These are phyloP conservation scores for Coriolopsis trogii DNA, from an alignment of 1,284 basidiomycete genomes.

Conservation along the genomic window DNA sequence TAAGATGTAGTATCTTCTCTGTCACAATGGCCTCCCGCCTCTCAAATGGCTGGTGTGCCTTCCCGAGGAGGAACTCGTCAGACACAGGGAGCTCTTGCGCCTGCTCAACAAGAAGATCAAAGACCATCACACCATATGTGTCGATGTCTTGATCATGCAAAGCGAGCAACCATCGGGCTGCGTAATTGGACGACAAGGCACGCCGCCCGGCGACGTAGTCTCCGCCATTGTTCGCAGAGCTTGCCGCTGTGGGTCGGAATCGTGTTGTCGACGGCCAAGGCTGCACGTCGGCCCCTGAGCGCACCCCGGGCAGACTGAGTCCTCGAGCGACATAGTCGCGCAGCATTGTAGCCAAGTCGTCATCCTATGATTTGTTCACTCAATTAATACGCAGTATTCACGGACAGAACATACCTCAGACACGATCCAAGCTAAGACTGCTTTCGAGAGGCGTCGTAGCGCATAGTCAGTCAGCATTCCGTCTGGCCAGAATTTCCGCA, in stretches of 20 bases:
- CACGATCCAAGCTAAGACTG: conserved; percentile 61
- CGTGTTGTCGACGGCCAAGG: conserved; percentile 52
- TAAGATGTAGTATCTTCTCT: conserved; percentile 49
- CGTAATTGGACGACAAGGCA: conserved; percentile 53
- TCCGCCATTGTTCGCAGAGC: conserved; percentile 59
- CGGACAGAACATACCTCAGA: conserved; percentile 54
- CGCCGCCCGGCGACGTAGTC: conserved; percentile 64
- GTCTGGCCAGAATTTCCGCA: conserved; percentile 71
- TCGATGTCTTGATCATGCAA: conserved; percentile 60
- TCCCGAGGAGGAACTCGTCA: conserved; percentile 29
- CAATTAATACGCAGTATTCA: too few species aligned
- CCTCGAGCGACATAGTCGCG: conserved; percentile 63
- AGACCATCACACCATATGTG: conserved; percentile 51
- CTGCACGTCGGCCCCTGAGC: conserved; percentile 42
- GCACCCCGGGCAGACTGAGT: conserved; percentile 64
- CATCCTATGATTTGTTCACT: conserved; percentile 48
- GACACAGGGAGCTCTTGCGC: conserved; percentile 39
- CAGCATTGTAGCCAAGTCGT: conserved; percentile 60
- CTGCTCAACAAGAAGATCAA: conserved; percentile 51
- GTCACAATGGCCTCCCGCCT: conserved; percentile 22
- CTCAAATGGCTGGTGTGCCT: conserved; percentile 16
- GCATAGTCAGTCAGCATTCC: conserved; percentile 72
- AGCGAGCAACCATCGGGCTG: conserved; percentile 62
- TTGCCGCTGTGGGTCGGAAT: conserved; percentile 41
- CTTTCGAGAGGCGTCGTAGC: conserved; percentile 52